These are phyloP conservation scores for Boletus subcaerulescens DNA, from an alignment of 768 basidiomycete species.

Conservation along the genomic window DNA sequence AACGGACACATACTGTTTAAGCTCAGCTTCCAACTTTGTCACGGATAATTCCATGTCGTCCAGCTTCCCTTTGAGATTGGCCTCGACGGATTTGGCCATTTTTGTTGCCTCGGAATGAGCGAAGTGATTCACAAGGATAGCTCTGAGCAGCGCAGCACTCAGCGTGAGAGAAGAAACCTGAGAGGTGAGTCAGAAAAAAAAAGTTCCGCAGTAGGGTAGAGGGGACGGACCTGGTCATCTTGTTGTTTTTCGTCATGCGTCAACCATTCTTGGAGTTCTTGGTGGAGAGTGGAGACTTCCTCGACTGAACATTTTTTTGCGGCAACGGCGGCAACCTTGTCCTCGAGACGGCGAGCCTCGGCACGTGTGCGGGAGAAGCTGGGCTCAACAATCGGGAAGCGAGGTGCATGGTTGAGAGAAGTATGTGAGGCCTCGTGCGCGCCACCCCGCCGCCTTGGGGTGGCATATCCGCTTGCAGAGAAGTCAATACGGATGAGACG, in stretches of 20 bases:
- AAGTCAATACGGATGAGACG: constrained; percentile 83
- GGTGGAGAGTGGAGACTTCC: constrained; percentile 74
- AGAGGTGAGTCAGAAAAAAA: constrained; percentile 4
- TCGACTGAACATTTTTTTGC: constrained; percentile 86
- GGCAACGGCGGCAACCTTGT: constrained; percentile 75
- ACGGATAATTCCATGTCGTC: constrained; percentile 60
- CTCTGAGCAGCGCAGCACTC: constrained; percentile 75
- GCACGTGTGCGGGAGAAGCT: constrained; percentile 40
- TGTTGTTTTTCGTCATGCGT: constrained; percentile 50
- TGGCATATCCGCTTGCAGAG: constrained; percentile 62
- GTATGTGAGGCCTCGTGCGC: constrained; percentile 46
- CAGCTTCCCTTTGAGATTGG: constrained; percentile 58
- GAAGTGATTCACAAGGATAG: constrained; percentile 78
- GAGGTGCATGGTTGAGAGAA: constrained; percentile 40
- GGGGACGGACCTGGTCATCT: constrained; percentile 60
- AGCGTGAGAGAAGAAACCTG: constrained; percentile 69
- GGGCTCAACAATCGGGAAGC: constrained; percentile 46
- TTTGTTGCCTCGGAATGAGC: constrained; percentile 78
- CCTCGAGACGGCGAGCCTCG: constrained; percentile 69
- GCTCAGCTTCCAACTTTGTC: constrained; percentile 63
- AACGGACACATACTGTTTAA: constrained; percentile 58
- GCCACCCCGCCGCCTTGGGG: constrained; percentile 55
- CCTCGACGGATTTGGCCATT: constrained; percentile 60
- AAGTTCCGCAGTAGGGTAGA: constrained; percentile 5
- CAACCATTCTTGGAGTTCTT: constrained; percentile 78